Evolutionary conservation across 805 yeast species (phyloP), one percentile per base, ranked within the genome.

Genomic region (Cyberlindnera meyerae): DNA sequence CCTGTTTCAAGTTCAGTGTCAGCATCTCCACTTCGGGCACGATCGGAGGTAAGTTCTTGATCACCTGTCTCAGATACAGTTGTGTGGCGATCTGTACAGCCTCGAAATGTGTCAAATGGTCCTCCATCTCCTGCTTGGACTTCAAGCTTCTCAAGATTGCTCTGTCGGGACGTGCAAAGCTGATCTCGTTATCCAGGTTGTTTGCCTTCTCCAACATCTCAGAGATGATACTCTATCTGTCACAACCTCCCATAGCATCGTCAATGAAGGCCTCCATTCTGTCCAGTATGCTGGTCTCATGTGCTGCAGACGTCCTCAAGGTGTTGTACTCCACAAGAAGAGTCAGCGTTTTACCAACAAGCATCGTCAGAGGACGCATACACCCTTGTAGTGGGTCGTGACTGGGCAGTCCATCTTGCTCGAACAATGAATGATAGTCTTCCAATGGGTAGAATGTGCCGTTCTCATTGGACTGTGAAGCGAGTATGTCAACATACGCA

Each of bases 371-470:
- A 2, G 79, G 79, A 43, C 82, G 76, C 18, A 83, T 78, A 11
- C 82, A 70, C 3, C 90, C 93, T 37, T 80, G 74, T 36, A 84
- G 63, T 2, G 94, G 84, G 57, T 82, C 85, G 33, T 42, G 39
- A 16, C 21, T 8, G n/a, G 25, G 16, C 18, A 20, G n/a, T 13
- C 27, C 28, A 13, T 36, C 36, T 6, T 8, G 21, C 5, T 34
- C 22, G n/a, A 42, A 30, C n/a, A 46, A 35, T 8, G 30, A 29
- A 12, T 33, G 24, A 30, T 49, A 58, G n/a, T 48, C 53, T 5
- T 28, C 25, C 16, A 54, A 33, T 6, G 55, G 45, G 26, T 45
- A 51, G 33, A 44, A 47, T 0, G 61, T 55, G 4, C 62, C 64
- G 36, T 51, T 46, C 32, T 49, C 54, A 32, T 49, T 51, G 11